These are phyloP conservation scores for Brassica carinata DNA, from an alignment of 345 rosid species.

Conservation along the genomic window DNA sequence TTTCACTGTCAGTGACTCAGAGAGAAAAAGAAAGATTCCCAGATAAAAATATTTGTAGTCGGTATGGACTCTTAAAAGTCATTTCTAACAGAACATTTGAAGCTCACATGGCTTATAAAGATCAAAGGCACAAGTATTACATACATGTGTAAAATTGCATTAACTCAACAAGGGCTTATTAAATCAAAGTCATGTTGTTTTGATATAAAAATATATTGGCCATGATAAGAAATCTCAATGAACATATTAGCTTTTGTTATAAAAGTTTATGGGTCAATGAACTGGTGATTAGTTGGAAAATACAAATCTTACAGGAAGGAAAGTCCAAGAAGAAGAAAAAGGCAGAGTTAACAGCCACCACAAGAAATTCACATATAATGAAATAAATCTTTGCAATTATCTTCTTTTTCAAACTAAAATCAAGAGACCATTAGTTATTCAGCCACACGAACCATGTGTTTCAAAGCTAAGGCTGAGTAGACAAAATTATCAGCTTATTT, in stretches of 20 bases:
- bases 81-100: conserved; percentile 8
- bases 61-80: conserved; percentile 23
- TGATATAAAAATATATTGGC: neutral
- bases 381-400: conserved; percentile 46
- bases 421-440: conserved; percentile 36
- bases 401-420: conserved; percentile 46
- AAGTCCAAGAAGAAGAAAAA: conserved; percentile 43
- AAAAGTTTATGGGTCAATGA: conserved; percentile 23
- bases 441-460: conserved; percentile 52
- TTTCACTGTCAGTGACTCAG: conserved; percentile 39
- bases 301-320: conserved; percentile 32
- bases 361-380: conserved; percentile 36
- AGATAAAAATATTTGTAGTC: conserved; percentile 21
- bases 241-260: conserved; percentile 10
- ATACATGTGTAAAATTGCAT: neutral
- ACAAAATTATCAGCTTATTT: conserved; percentile 24
- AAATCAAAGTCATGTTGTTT: neutral
- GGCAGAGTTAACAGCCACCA: conserved; percentile 39
- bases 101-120: conserved; percentile 11
- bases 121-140: neutral
- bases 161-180: neutral
- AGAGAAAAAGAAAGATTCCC: conserved; percentile 37
- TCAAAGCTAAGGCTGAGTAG: conserved; percentile 28
- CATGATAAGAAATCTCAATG: neutral
- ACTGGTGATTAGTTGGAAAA: conserved; percentile 29